Evolutionary conservation across 495 filamentous ascomycete genomes (phyloP), one percentile per base, ranked within the genome.

Genomic region (Penicillium pancosmium): DNA sequence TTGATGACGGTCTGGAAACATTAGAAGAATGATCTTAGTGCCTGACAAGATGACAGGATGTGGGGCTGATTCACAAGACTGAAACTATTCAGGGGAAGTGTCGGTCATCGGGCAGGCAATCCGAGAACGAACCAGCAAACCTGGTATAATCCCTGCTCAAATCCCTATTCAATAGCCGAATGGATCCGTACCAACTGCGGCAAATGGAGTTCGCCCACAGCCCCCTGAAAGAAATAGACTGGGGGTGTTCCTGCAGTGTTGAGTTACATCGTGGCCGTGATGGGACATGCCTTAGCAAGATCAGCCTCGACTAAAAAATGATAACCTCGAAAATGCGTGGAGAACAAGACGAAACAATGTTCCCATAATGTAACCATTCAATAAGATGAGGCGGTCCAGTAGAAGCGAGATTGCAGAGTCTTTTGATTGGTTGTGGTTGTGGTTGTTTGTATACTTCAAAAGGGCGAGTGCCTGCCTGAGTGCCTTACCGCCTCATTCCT

Each of bases 181-280:
- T 18, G 3, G 19, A 38, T 25, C 21, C 50, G 31, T 50, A 50
- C 16, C 16, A 61, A 41, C 43, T 50, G 51, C 50, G 21, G 43
- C 43, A 59, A 12, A 54, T 54, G 33, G 27, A 16, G 23, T 27
- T 11, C 13, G 15, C 6, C 16, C 16, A 9, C 23, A 16, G 21
- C 46, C 21, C 11, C 46, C 19, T 13, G 21, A 6, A 48, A 23
- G 21, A 48, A 48, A 48, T 0, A 4, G 46, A 13, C 46, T n/a
- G 41, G 41, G 40, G 19, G 23, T 27, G 21, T 48, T 7, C 23
- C 15, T n/a, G 46, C 15, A 10, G 23, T 48, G 41, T 23, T n/a
- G 8, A 11, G 46, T 48, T 48, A 19, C 46, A 48, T 48, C 19
- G 46, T 25, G 46, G 19, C 10, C 6, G 16, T 19, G 2, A 19